phyloP scores from a whole-genome alignment of 371 early-diverging fungal species.

The Mortierella sp. region DNA sequence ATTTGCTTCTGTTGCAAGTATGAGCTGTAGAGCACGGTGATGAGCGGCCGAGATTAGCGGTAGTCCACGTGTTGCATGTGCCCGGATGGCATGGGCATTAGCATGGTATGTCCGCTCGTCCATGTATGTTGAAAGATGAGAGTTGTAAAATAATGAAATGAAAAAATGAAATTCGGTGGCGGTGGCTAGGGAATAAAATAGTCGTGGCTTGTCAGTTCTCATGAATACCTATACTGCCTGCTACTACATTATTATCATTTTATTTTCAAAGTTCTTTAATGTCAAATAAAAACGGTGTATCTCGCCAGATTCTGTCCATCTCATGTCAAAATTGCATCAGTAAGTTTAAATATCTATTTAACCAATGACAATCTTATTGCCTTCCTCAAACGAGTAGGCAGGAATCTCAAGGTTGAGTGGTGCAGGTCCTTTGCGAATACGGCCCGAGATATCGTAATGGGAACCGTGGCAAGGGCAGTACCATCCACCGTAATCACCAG shows the following conservation, averaged over 20 bases:
- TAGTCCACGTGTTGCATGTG: constrained; percentile 10
- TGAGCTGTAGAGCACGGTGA: constrained; percentile 31
- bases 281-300: background rate
- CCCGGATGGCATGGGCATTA: constrained; percentile 30
- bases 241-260: background rate
- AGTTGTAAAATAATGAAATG: background rate
- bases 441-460: constrained; percentile 73
- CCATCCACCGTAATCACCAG: constrained; percentile 99
- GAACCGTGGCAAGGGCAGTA: constrained; percentile 99
- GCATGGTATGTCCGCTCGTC: constrained; percentile 29
- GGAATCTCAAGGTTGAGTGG: constrained; percentile 98
- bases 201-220: constrained; percentile 12
- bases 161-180: constrained; percentile 38
- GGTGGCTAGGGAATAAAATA: constrained; percentile 1
- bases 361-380: constrained; percentile 71
- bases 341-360: constrained; percentile 47
- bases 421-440: constrained; percentile 98
- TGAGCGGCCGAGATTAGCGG: constrained; percentile 42
- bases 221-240: background rate
- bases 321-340: constrained; percentile 25
- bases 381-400: constrained; percentile 76
- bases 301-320: background rate
- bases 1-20: constrained; percentile 40
- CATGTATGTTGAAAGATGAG: constrained; percentile 14
- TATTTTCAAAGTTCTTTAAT: background rate